Conservation (phyloP, 148 eudicot genomes). For the Rhododendron molle region DNA sequence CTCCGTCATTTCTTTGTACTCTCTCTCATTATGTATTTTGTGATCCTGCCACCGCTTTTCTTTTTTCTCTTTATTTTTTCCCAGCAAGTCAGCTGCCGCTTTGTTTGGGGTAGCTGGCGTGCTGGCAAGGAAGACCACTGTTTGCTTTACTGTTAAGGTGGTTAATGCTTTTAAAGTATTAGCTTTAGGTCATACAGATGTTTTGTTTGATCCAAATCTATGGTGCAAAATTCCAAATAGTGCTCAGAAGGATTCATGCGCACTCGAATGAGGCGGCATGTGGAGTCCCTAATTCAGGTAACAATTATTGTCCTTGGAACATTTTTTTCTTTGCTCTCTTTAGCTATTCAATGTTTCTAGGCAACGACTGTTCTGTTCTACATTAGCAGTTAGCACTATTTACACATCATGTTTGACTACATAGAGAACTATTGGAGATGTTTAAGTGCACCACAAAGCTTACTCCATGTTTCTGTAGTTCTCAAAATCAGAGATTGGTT, state of each 20-base stretch:
- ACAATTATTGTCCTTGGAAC: conserved; percentile 11
- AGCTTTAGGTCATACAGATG: not conserved
- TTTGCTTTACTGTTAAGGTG: not conserved
- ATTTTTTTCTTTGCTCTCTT: not conserved
- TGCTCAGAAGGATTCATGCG: conserved; percentile 99
- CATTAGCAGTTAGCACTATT: not conserved
- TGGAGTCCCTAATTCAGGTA: conserved; percentile 94
- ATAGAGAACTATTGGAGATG: not conserved
- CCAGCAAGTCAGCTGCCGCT: not conserved
- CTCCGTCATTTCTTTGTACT: not conserved
- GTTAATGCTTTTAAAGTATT: not conserved
- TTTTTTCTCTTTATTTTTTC: not conserved
- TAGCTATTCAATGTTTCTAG: not conserved
- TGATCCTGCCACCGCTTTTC: not conserved
- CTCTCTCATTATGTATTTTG: not conserved
- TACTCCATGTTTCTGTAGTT: not conserved
- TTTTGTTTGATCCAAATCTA: conserved; percentile 1
- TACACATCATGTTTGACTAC: not conserved
- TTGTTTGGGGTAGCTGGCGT: not conserved
- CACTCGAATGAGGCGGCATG: conserved; percentile 98
- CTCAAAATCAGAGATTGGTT: not conserved
- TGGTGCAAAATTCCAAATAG: conserved; percentile 32
- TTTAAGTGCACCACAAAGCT: not conserved
- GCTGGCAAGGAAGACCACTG: not conserved
- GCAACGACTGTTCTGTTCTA: not conserved